These are phyloP conservation scores for Quillaja saponaria DNA, from an alignment of 306 rosid species.

Conservation along the genomic window DNA sequence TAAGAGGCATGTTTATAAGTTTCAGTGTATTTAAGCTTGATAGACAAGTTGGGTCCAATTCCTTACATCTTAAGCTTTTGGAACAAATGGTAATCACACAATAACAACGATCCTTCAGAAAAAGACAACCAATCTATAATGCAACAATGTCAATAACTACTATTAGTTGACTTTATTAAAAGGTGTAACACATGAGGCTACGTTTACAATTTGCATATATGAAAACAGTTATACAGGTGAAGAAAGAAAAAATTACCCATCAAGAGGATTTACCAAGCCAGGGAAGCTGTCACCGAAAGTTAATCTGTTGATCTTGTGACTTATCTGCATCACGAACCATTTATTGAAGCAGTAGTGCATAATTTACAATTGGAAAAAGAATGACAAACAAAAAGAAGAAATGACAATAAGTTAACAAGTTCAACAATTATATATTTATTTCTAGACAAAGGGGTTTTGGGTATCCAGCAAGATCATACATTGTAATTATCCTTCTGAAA, in stretches of 20 bases:
- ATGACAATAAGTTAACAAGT: constrained; percentile 2
- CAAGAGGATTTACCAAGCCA: constrained; percentile 90
- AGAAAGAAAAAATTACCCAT: constrained; percentile 64
- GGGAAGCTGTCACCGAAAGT: constrained; percentile 77
- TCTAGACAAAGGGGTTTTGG: constrained; percentile 7
- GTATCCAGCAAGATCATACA: constrained; percentile 48
- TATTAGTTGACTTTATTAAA: too few relatives aligned
- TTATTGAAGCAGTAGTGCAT: constrained; percentile 16
- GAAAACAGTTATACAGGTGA: constrained; percentile 18
- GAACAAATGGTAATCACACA: too few relatives aligned
- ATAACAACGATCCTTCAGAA: too few relatives aligned
- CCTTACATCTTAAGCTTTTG: too few relatives aligned
- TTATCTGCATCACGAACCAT: constrained; percentile 65
- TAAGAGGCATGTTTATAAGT: background rate
- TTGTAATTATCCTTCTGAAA: constrained; percentile 55
- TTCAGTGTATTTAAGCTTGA: too few relatives aligned
- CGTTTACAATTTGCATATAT: constrained; percentile 6
- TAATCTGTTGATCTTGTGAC: constrained; percentile 77
- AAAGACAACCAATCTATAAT: too few relatives aligned
- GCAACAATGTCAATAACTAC: too few relatives aligned
- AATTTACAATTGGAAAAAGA: background rate
- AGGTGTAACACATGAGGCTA: background rate
- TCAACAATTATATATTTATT: constrained; percentile 8
- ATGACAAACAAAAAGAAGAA: constrained; percentile 19
- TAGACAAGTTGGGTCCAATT: too few relatives aligned